These are phyloP conservation scores for Scheffersomyces coipomensis DNA, from an alignment of 805 yeast genomes.

Conservation along the genomic window DNA sequence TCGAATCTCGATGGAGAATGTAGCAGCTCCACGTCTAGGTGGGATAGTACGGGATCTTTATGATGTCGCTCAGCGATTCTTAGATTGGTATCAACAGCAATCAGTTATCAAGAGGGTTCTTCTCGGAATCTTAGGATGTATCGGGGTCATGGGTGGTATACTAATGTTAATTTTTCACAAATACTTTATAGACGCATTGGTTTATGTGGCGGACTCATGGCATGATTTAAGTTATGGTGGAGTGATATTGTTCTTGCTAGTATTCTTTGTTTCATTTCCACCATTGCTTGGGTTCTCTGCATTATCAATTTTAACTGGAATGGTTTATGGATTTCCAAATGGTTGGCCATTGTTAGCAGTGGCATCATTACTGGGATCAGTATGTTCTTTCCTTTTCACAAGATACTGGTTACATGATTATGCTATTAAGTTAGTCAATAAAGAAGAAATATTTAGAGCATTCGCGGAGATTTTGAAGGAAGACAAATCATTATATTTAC, in stretches of 20 bases:
- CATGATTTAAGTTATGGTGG: conserved; percentile 37
- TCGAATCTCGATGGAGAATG: too few species aligned
- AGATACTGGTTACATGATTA: conserved; percentile 54
- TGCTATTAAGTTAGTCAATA: conserved; percentile 59
- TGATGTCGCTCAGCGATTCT: background rate
- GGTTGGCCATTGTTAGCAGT: conserved; percentile 79
- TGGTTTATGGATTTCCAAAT: conserved; percentile 73
- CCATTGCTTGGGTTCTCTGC: conserved; percentile 84
- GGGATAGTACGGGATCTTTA: background rate
- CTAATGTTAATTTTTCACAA: conserved; percentile 30
- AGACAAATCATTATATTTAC: conserved; percentile 51
- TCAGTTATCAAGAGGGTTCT: conserved; percentile 12
- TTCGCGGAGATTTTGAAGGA: conserved; percentile 73
- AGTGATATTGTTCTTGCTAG: conserved; percentile 46
- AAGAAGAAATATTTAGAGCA: conserved; percentile 68
- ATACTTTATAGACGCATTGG: conserved; percentile 33
- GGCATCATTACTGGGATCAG: conserved; percentile 72
- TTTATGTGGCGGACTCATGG: conserved; percentile 46
- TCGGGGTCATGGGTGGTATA: conserved; percentile 16
- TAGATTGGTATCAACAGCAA: conserved; percentile 18
- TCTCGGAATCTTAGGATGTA: conserved; percentile 10
- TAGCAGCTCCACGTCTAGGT: background rate
- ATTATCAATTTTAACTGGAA: conserved; percentile 66
- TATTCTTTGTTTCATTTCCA: conserved; percentile 79
- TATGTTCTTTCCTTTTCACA: conserved; percentile 69